phyloP scores from a whole-genome alignment of 306 rosid species.

The Astragalus glycyphyllos region DNA sequence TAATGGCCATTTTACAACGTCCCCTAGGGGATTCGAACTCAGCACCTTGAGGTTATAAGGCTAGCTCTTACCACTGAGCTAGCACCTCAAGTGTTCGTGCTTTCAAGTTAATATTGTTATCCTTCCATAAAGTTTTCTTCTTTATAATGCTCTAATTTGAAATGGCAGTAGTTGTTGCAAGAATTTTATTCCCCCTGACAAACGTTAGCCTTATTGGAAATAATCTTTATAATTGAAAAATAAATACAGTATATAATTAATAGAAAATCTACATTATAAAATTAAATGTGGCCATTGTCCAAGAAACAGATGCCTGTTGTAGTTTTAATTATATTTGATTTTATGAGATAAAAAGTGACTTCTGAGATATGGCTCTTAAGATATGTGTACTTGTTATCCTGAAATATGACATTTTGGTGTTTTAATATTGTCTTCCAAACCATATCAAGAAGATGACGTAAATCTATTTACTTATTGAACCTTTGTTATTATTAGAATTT shows the following conservation, averaged over 20 bases:
- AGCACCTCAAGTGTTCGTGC: too few species aligned
- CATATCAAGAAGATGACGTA: background rate
- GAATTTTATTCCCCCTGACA: background rate
- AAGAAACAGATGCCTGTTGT: background rate
- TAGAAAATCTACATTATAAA: slow-evolving; percentile 7
- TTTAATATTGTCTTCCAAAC: slow-evolving; percentile 19
- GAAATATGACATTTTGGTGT: background rate
- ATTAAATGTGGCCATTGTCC: background rate
- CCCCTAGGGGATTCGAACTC: too few species aligned
- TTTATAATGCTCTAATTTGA: slow-evolving; percentile 28
- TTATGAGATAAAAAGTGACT: background rate
- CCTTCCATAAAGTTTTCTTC: slow-evolving; percentile 1
- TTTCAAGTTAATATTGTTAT: slow-evolving; percentile 20
- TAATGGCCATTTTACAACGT: too few species aligned
- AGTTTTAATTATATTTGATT: background rate
- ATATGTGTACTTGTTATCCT: slow-evolving; percentile 11
- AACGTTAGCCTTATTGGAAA: slow-evolving; percentile 1
- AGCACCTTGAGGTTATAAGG: too few species aligned
- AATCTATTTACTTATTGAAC: slow-evolving; percentile 9
- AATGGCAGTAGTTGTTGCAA: background rate
- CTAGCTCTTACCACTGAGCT: too few species aligned
- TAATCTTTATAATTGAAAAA: background rate
- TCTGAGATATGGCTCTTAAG: slow-evolving; percentile 1
- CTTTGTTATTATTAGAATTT: slow-evolving; percentile 3
- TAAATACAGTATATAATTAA: background rate